phyloP scores from a whole-genome alignment of 441 rosid species.

The Jatropha podagrica region DNA sequence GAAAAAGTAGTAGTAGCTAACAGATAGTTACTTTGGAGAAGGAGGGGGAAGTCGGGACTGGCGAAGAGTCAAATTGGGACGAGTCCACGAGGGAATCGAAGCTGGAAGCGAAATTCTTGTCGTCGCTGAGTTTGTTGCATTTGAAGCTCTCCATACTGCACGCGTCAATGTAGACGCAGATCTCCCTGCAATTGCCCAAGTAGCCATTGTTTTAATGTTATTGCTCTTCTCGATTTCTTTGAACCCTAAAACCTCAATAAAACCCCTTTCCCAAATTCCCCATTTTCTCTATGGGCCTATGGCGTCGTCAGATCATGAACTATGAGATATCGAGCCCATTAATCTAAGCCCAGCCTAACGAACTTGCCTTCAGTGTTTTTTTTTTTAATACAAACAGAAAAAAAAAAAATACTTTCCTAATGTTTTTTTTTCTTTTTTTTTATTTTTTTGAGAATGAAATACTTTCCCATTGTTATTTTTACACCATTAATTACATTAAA shows the following conservation, averaged over 20 bases:
- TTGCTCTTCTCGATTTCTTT: neutral
- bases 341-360: neutral
- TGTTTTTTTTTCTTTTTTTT: no score
- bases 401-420: no score
- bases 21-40: slow-evolving; percentile 18
- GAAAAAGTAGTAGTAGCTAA: neutral
- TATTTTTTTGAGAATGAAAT: no score
- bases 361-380: no score
- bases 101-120: slow-evolving; percentile 13
- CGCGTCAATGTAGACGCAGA: slow-evolving; percentile 37
- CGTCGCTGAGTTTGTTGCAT: slow-evolving; percentile 12
- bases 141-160: slow-evolving; percentile 14
- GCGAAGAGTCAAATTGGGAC: slow-evolving; percentile 24
- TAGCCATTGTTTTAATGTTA: slow-evolving; percentile 35
- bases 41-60: slow-evolving; percentile 10
- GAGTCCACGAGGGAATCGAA: neutral
- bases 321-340: neutral
- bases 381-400: no score
- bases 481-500: no score
- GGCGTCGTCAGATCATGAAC: neutral
- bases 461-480: no score
- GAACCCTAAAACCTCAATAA: slow-evolving; percentile 45
- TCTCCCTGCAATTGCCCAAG: slow-evolving; percentile 43
- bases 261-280: slow-evolving; percentile 19
- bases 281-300: neutral